phyloP scores from a whole-genome alignment of 2,329 filamentous ascomycete genomes.

The Microsporum canis region DNA sequence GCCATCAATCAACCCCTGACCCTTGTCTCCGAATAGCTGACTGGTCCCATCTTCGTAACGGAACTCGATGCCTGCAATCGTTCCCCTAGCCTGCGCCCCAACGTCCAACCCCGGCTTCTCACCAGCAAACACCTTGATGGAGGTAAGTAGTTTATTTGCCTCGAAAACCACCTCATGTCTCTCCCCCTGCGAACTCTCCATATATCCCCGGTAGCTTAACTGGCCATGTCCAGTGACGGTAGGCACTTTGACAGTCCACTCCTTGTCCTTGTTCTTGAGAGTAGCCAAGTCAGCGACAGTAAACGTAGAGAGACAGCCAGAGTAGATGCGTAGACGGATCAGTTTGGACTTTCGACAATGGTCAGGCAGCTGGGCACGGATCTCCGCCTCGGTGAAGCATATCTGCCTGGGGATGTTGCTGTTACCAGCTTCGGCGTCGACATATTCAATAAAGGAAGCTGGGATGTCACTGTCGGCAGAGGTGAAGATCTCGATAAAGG shows the following conservation, averaged over 20 bases:
- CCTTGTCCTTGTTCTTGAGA: conserved; percentile 63
- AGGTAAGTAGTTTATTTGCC: conserved; percentile 63
- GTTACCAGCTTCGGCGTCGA: conserved; percentile 48
- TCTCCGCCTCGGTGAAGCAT: conserved; percentile 59
- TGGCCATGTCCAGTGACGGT: conserved; percentile 51
- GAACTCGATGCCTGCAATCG: conserved; percentile 78
- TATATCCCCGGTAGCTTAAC: background rate
- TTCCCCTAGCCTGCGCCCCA: conserved; percentile 19
- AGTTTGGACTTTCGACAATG: conserved; percentile 57
- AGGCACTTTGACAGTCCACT: conserved; percentile 61
- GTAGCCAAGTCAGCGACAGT: conserved; percentile 65
- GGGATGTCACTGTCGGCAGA: conserved; percentile 78
- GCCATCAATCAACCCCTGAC: conserved; percentile 47
- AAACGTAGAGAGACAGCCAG: conserved; percentile 60
- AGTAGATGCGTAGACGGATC: conserved; percentile 62
- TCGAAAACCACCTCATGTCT: conserved; percentile 64
- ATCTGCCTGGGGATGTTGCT: conserved; percentile 57
- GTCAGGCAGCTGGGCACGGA: conserved; percentile 60
- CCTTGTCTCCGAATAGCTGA: conserved; percentile 63
- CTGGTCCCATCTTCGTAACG: conserved; percentile 76
- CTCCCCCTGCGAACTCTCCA: conserved; percentile 33
- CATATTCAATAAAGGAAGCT: conserved; percentile 69
- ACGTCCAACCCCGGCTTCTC: conserved; percentile 24
- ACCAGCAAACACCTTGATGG: conserved; percentile 67
- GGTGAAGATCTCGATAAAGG: conserved; percentile 70